phyloP scores from a whole-genome alignment of 2,329 filamentous ascomycete species.

The Hymenoscyphus scutula region DNA sequence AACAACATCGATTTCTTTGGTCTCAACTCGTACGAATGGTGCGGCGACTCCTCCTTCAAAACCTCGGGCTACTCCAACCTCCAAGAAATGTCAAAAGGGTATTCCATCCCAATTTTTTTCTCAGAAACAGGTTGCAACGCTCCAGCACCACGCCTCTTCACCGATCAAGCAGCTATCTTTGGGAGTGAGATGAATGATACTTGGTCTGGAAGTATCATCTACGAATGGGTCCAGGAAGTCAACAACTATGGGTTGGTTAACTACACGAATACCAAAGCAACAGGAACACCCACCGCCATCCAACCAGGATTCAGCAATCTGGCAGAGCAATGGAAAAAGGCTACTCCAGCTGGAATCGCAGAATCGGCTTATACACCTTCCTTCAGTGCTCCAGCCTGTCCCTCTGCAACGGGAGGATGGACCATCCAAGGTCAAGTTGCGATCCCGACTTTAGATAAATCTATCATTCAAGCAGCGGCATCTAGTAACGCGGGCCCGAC shows the following conservation, averaged over 20 bases:
- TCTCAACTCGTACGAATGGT: constrained; percentile 67
- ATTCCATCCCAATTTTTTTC: constrained; percentile 77
- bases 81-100: constrained; percentile 62
- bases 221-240: constrained; percentile 84
- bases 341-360: constrained; percentile 62
- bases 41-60: constrained; percentile 54
- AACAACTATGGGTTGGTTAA: constrained; percentile 80
- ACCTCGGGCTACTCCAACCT: constrained; percentile 65
- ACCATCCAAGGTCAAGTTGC: constrained; percentile 65
- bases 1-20: constrained; percentile 63
- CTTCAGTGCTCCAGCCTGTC: constrained; percentile 65
- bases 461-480: constrained; percentile 15
- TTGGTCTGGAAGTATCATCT: constrained; percentile 76
- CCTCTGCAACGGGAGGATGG: constrained; percentile 70
- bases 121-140: constrained; percentile 84
- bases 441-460: constrained; percentile 62
- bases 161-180: constrained; percentile 75
- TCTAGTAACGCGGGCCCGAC: neutral
- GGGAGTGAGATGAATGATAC: constrained; percentile 67
- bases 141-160: constrained; percentile 58
- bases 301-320: constrained; percentile 77
- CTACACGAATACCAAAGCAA: constrained; percentile 62
- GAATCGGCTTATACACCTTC: constrained; percentile 61
- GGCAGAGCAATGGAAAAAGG: constrained; percentile 69
- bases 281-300: constrained; percentile 65